These are phyloP conservation scores for Flaveria bidentis DNA, from an alignment of 129 eudicot genomes.

Conservation along the genomic window DNA sequence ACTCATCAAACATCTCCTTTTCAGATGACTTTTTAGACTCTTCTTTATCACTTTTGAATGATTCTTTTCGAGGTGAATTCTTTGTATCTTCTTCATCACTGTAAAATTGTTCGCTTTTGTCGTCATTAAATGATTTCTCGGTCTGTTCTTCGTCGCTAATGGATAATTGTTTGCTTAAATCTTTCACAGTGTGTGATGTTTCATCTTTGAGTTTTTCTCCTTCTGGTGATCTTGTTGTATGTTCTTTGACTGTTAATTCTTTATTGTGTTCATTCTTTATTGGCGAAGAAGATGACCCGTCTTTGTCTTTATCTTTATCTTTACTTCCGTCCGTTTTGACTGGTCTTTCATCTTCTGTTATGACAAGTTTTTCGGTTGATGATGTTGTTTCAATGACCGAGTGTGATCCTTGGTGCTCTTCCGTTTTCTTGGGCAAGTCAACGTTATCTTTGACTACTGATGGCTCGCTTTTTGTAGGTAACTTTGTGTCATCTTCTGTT, in stretches of 20 bases:
- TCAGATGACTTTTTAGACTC: not conserved
- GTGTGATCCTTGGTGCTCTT: too few species aligned
- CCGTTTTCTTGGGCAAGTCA: too few species aligned
- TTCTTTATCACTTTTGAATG: conserved; percentile 2
- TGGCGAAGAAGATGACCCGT: not conserved
- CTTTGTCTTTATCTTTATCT: conserved; percentile 1
- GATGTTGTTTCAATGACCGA: too few species aligned
- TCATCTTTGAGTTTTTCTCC: conserved; percentile 23
- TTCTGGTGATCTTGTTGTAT: conserved; percentile 2
- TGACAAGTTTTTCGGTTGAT: too few species aligned
- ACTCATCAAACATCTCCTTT: not conserved
- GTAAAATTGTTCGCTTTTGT: too few species aligned
- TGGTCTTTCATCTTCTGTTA: conserved; percentile 5
- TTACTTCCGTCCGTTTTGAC: conserved; percentile 26
- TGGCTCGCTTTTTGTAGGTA: too few species aligned
- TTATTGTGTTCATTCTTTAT: conserved; percentile 16
- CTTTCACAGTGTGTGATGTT: not conserved
- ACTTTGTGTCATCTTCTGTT: too few species aligned
- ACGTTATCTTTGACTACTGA: too few species aligned
- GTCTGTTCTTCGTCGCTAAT: not conserved
- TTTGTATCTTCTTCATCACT: conserved; percentile 9
- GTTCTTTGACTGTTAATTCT: conserved; percentile 21
- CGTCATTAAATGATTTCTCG: not conserved
- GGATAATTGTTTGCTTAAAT: conserved; percentile 8
- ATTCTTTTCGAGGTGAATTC: not conserved